Evolutionary conservation across 805 yeast genomes (phyloP), one percentile per base, ranked within the genome.

Genomic region (Candida multigemmis): DNA sequence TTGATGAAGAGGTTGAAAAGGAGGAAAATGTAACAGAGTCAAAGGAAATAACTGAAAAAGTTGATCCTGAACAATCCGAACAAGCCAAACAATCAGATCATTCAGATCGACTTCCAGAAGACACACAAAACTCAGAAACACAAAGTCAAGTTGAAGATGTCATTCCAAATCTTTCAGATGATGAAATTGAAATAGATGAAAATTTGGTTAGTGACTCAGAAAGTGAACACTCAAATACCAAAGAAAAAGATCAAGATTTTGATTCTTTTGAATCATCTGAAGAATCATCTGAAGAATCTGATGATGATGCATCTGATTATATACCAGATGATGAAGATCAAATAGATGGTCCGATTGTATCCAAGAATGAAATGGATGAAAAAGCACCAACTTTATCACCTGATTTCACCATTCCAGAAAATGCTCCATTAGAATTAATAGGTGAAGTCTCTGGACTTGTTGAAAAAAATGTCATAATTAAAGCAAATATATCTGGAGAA

Each of bases 351-450:
- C 94, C 94, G 1, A 81, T 89, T 13, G 50, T 60, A 16, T 85
- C 96, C 2, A 77, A 75, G 33, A 79, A 89, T 46, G 97, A 89
- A 44, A 51, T 77, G 2, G 85, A 83, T 28, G 94, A 78, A 40
- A 59, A 56, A 1, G 79, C 85, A 0, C 78, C 80, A 0, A 55
- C 56, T 13, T 50, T 89, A 2, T 94, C 95, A 0, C 71, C 64
- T 8, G 83, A 67, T 30, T 82, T 77, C 37, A 44, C 41, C 9
- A 65, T 89, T 13, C 68, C 67, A 1, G 67, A 59, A n/a, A 53
- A 55, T 5, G 76, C 85, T 2, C 76, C 79, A 0, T 68, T 87
- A 9, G 82, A 83, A 36, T 67, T 63, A 15, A 63, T 86, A 12
- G 98, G 98, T 3, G 60, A 57, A 5, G 58, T 89, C 5, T 65